Base-by-base conservation (phyloP, 257 asterid species). In the Solanum phureja region DNA sequence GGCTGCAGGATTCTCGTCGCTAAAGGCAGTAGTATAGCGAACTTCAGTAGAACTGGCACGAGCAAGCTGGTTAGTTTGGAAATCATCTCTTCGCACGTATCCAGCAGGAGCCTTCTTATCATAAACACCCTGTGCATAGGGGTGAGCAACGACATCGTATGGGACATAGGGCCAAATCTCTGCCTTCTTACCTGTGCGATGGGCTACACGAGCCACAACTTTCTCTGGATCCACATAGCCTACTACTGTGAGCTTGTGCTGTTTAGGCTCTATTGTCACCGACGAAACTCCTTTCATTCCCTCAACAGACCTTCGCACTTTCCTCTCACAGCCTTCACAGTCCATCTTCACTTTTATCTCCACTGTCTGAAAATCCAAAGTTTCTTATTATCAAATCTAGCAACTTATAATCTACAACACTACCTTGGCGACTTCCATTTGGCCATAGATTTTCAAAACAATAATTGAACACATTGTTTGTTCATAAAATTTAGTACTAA, bases 131-230 rank as follows among this genome's bases (percentile, higher is more conserved):
- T 91, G 95, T 0, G 99, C 99, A 3, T 97, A 96, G 2, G 99
- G 99, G 87, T 97, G 98, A 12, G 88, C 99, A 0, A 97, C 99
- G 1, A 93, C 98, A 83, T 97, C 99, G 83, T 96, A 97, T 6
- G 99, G 98, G 11, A 97, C 96, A n/a, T 96, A 97, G 0, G 99
- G 99, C 99, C 99, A 97, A 4, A 96, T 35, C 94, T 97, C 99
- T 1, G 92, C 98, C 93, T 92, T 96, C 93, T 97, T 97, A 0
- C 99, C 99, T 1, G 99, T 96, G 7, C 99, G 96, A 86, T 93
- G 96, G 14, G 95, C 96, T 81, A 97, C 98, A 1, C 99, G 98
- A 2, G 94, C 88, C 87, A 97, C 95, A 86, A 97, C 99, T 91
- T 95, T 96, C 56, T 92, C 92, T 3, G 99, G 99, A 8, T 95